Evolutionary conservation across 2,329 filamentous ascomycete genomes (phyloP), one percentile per base, ranked within the genome.

Genomic region (Myriosclerotinia scirpicola): DNA sequence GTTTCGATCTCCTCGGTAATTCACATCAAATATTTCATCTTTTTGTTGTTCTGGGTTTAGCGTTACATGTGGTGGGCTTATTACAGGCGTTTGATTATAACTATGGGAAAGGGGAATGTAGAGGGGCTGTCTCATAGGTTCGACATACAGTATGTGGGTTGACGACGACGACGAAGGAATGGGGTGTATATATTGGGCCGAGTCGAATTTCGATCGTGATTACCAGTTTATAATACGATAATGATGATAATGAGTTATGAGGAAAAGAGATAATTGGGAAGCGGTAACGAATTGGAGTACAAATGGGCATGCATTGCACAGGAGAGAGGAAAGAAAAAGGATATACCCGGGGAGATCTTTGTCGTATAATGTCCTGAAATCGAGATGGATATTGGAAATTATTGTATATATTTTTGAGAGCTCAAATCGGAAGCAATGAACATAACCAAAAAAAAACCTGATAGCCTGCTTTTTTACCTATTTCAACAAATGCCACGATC

Each of bases 1-100:
- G 55, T 52, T 74, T 74, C 55, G 71, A 74, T 64, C 54, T 74
- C 7, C 64, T 64, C 4, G 71, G 71, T 8, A 55, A 55, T 40
- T 72, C 69, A 0, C 72, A 74, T 58, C 68, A 72, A 40, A 70
- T 74, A 5, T 74, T 74, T 55, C 72, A 74, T 66, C 48, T 74
- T 6, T 40, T 72, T 15, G 53, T 67, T 56, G 65, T 65, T 12
- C 26, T 67, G 3, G 65, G 59, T 11, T 15, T 70, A 56, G 74
- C 66, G 1, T 66, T 61, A 22, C 70, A 71, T 36, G n/a, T 56
- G 2, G 46, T 54, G 46, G 65, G 59, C 1, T 44, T 66, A 22
- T 56, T 61, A 22, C 54, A 68, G 54, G 52, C 60, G 17, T 64
- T 54, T 53, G 44, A 67, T 53, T 64, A 59, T 36, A 67, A 67